Evolutionary conservation across 1,139 yeast genomes (phyloP).

Genomic region (Eremothecium cymbalariae): DNA sequence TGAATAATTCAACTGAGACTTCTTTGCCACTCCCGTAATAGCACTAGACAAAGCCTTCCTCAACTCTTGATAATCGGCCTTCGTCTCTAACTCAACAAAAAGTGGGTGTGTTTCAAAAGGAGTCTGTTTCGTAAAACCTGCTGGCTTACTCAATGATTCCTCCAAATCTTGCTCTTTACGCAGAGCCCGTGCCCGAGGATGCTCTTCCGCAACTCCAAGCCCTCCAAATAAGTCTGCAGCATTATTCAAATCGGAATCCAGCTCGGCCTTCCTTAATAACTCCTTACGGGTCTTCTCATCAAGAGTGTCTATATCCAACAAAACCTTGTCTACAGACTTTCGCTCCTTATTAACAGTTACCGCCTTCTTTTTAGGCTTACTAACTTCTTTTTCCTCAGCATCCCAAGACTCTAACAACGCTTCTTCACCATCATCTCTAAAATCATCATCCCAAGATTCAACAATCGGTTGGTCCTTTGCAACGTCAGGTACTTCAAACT

Average conservation of each 20-base stretch:
- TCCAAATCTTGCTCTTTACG: constrained; percentile 44
- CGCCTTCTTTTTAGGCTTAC: constrained; percentile 32
- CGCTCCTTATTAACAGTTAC: constrained; percentile 17
- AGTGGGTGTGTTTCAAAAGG: constrained; percentile 69
- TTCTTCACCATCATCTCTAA: constrained; percentile 54
- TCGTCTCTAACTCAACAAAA: constrained; percentile 64
- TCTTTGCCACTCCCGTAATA: constrained; percentile 54
- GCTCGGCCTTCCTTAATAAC: constrained; percentile 67
- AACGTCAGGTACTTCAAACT: constrained; percentile 62
- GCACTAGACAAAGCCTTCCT: constrained; percentile 71
- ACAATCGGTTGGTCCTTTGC: constrained; percentile 39
- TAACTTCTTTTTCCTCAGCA: constrained; percentile 43
- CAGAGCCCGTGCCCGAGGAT: constrained; percentile 58
- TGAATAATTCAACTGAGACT: constrained; percentile 59
- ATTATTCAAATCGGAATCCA: constrained; percentile 77
- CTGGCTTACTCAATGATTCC: constrained; percentile 32
- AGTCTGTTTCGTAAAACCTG: constrained; percentile 50
- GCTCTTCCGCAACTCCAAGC: constrained; percentile 64
- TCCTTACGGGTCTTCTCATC: constrained; percentile 65
- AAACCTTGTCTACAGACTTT: constrained; percentile 27
- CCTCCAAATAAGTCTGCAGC: constrained; percentile 91
- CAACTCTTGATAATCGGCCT: constrained; percentile 74
- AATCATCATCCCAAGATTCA: constrained; percentile 78
- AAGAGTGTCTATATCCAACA: constrained; percentile 50
- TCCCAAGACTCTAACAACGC: constrained; percentile 87